Conservation (phyloP, 2,329 filamentous ascomycete species). For the Phaeoacremonium minimum region DNA sequence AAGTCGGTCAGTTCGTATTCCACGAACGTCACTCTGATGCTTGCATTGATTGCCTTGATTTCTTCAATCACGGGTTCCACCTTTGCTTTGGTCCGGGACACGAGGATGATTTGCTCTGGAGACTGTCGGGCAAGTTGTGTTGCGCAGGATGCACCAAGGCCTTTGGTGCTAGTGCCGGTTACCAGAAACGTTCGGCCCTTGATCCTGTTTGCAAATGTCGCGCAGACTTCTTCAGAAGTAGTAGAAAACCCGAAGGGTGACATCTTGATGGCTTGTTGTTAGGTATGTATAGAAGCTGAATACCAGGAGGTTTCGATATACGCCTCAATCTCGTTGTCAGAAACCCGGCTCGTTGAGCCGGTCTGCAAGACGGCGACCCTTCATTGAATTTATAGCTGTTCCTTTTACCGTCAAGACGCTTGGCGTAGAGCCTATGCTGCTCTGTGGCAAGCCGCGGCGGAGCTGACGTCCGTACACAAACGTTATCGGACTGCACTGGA, state of each 20-base stretch:
- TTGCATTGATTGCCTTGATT: conserved; percentile 20
- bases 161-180: conserved; percentile 11
- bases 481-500: too few relatives aligned
- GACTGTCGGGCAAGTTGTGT: conserved; percentile 9
- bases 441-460: too few relatives aligned
- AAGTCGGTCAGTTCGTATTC: conserved; percentile 32
- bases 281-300: too few relatives aligned
- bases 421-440: too few relatives aligned
- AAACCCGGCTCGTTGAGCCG: too few relatives aligned
- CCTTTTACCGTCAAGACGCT: too few relatives aligned
- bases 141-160: conserved; percentile 11
- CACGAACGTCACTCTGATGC: conserved; percentile 22
- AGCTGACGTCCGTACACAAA: too few relatives aligned
- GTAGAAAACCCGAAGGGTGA: conserved; percentile 4
- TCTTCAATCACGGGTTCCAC: conserved; percentile 25
- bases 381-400: too few relatives aligned
- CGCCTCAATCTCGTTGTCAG: too few relatives aligned
- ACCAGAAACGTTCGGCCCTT: conserved; percentile 10
- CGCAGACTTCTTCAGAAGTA: conserved; percentile 6
- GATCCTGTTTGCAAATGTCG: conserved; percentile 4
- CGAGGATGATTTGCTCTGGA: conserved; percentile 12
- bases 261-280: conserved; percentile 6
- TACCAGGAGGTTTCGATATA: too few relatives aligned
- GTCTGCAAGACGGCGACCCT: too few relatives aligned
- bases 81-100: conserved; percentile 9